Conservation (phyloP, 2,329 filamentous ascomycete species). For the Colletotrichum sp. region DNA sequence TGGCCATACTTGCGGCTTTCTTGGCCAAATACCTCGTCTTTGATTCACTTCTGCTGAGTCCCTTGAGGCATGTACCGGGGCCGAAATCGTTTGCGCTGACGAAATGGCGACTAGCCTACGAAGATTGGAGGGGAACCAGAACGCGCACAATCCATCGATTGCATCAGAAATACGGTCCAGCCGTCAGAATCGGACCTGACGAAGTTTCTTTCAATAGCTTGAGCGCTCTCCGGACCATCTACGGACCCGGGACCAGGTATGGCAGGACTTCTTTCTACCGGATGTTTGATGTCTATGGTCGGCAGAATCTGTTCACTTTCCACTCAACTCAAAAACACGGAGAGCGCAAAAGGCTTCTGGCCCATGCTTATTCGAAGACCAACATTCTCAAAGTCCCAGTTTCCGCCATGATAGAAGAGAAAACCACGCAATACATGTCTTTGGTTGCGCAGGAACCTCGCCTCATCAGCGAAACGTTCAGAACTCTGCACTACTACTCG, state of each 20-base stretch:
- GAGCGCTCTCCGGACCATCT: not conserved
- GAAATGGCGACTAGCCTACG: not conserved
- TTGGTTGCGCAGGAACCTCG: not conserved
- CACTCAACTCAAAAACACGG: not conserved
- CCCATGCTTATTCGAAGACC: not conserved
- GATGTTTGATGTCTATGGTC: not conserved
- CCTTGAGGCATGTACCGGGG: not conserved
- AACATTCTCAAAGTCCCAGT: not conserved
- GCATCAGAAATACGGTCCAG: not conserved
- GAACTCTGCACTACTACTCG: not conserved
- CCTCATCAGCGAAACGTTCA: not conserved
- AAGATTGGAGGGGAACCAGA: not conserved
- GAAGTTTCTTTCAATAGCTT: not conserved
- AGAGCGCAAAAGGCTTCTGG: not conserved
- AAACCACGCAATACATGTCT: not conserved
- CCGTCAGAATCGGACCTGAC: not conserved
- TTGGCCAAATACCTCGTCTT: not conserved
- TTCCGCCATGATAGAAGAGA: not conserved
- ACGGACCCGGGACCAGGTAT: not conserved
- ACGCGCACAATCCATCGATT: not conserved
- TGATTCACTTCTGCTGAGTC: not conserved
- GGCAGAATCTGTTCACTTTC: not conserved
- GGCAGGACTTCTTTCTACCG: not conserved
- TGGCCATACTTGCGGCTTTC: not conserved
- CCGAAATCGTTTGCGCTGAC: not conserved